Conservation (phyloP, 2,329 filamentous ascomycete genomes). For the Fusarium tupiense region DNA sequence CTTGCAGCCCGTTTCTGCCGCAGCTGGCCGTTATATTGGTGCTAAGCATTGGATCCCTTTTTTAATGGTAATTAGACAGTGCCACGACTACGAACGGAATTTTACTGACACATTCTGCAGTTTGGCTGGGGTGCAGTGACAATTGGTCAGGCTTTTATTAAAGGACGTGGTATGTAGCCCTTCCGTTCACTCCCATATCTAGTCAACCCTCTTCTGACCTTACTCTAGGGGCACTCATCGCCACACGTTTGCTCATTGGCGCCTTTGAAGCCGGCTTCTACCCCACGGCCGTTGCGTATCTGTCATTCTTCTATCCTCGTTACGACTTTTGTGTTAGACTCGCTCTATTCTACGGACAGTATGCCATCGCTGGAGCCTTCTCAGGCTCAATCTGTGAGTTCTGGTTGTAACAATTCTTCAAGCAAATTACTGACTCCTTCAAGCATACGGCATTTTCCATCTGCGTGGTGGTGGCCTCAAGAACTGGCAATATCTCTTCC, state of each 20-base stretch:
- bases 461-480: slow-evolving; percentile 50
- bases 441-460: slow-evolving; percentile 44
- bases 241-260: slow-evolving; percentile 42
- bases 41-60: slow-evolving; percentile 43
- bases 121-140: slow-evolving; percentile 42
- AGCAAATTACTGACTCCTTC: not conserved
- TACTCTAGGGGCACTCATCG: slow-evolving; percentile 35
- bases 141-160: slow-evolving; percentile 41
- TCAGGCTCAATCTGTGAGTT: slow-evolving; percentile 42
- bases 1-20: slow-evolving; percentile 40
- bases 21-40: slow-evolving; percentile 40
- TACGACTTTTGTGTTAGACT: slow-evolving; percentile 41
- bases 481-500: slow-evolving; percentile 75
- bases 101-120: slow-evolving; percentile 25
- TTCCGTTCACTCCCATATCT: not conserved
- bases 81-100: not conserved
- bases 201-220: slow-evolving; percentile 7
- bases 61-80: slow-evolving; percentile 35
- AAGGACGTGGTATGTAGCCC: slow-evolving; percentile 34
- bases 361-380: slow-evolving; percentile 42
- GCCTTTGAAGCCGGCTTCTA: slow-evolving; percentile 45
- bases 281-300: slow-evolving; percentile 42
- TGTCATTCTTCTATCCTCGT: slow-evolving; percentile 41
- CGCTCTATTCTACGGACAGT: slow-evolving; percentile 44
- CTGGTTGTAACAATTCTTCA: not conserved